Evolutionary conservation across 1,284 basidiomycete genomes (phyloP).

Genomic region (Ustilago crameri): DNA sequence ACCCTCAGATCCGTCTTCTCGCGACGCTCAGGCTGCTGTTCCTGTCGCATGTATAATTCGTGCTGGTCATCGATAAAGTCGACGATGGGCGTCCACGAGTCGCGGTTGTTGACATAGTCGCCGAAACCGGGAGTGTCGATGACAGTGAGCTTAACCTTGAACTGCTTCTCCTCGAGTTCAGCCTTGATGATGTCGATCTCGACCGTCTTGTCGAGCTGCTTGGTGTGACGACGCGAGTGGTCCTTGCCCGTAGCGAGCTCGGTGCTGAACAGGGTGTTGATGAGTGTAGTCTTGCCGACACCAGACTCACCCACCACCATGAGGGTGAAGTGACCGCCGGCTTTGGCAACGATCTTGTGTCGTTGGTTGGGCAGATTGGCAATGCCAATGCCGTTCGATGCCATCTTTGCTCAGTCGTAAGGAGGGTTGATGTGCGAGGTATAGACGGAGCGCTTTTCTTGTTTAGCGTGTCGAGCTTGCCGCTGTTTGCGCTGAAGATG

Average conservation of each 20-base stretch:
- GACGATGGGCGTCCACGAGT: constrained; percentile 96
- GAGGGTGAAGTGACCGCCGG: constrained; percentile 95
- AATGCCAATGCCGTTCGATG: constrained; percentile 71
- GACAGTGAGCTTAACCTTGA: constrained; percentile 98
- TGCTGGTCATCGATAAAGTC: constrained; percentile 99
- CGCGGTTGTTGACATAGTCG: constrained; percentile 98
- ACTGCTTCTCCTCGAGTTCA: constrained; percentile 93
- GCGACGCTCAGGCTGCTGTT: constrained; percentile 92
- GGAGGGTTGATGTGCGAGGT: neutral
- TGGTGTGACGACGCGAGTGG: constrained; percentile 88
- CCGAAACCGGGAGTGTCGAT: constrained; percentile 99
- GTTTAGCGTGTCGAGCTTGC: neutral
- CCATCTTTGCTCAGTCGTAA: constrained; percentile 25
- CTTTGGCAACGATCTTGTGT: constrained; percentile 80
- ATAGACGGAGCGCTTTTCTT: neutral
- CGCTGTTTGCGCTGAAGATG: neutral
- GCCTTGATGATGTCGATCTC: constrained; percentile 77
- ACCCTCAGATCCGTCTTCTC: constrained; percentile 96
- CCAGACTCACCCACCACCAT: constrained; percentile 92
- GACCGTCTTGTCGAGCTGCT: constrained; percentile 98
- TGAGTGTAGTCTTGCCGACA: constrained; percentile 70
- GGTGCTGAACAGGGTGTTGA: constrained; percentile 99
- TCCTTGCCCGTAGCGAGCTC: constrained; percentile 92
- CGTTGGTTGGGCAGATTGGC: constrained; percentile 95
- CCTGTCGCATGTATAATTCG: constrained; percentile 98